phyloP scores from a whole-genome alignment of 306 rosid species.

The Psophocarpus tetragonolobus region DNA sequence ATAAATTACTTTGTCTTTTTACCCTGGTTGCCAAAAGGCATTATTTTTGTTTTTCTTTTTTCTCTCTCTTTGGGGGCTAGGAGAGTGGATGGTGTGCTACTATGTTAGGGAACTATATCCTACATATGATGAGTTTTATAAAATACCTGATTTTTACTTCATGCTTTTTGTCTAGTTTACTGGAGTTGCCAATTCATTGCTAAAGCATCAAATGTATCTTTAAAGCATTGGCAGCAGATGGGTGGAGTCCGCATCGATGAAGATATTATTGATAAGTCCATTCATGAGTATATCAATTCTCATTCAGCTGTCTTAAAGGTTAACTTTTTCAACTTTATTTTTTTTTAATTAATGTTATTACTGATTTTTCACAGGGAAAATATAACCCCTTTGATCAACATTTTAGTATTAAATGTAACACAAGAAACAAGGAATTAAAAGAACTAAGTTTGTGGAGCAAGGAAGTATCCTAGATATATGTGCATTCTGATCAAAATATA shows the following conservation, averaged over 20 bases:
- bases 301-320: constrained; percentile 91
- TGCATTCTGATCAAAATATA: constrained; percentile 23
- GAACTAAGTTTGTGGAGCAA: not conserved
- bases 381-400: constrained; percentile 20
- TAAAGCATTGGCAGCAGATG: constrained; percentile 91
- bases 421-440: not conserved
- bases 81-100: not conserved
- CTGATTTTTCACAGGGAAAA: constrained; percentile 1
- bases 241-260: constrained; percentile 88
- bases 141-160: constrained; percentile 2
- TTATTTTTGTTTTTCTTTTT: not conserved
- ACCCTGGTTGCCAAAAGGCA: constrained; percentile 13
- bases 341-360: constrained; percentile 14
- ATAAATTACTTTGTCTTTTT: not conserved
- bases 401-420: constrained; percentile 9
- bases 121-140: constrained; percentile 8
- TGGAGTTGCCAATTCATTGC: constrained; percentile 97
- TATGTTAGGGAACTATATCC: constrained; percentile 7
- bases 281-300: constrained; percentile 82
- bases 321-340: constrained; percentile 13
- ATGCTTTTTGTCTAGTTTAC: constrained; percentile 57
- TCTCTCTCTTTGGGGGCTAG: not conserved
- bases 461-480: not conserved
- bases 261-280: constrained; percentile 80
- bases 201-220: constrained; percentile 74